Evolutionary conservation across 108 stramenopile species (phyloP), one percentile per base, ranked within the genome.

Genomic region (Cyclostephanos tholiformis): DNA sequence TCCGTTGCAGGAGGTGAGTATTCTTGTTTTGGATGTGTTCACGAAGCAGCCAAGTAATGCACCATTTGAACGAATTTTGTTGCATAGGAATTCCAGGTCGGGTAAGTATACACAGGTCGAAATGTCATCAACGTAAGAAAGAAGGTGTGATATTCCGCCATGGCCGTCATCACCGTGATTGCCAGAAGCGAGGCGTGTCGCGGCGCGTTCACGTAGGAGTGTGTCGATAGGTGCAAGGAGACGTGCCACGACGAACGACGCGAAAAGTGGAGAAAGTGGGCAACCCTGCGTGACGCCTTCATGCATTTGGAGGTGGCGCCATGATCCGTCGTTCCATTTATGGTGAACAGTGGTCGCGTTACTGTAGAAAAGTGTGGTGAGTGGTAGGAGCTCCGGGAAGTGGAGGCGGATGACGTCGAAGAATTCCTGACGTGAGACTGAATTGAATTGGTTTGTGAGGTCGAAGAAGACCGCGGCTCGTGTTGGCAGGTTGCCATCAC

Each of bases 231-330:
- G 43, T 22, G n/a, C 6, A 4, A 74, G 73, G 51, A 74, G 43
- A 16, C 51, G 26, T 53, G 52, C 16, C 0, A 74, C 44, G 0
- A 74, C 64, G 6, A 74, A 13, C 2, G 63, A 35, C 13, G 64
- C 65, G 17, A 74, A 66, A 6, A 74, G 13, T 5, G 64, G 64
- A 12, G 73, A 74, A 6, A 65, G 12, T 22, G 73, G 73, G 53
- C 73, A 74, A 0, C 73, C 73, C 30, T 74, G 73, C 1, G 63
- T 61, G 36, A 74, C 65, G n/a, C 73, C 73, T 29, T 74, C 73
- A 6, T 55, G 11, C 35, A 74, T 64, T 3, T 46, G 22, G 29
- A 57, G 35, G 0, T 20, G 17, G 23, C 26, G 20, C 63, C 64
- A 56, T 6, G 59, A 25, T 0, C 58, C 44, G 23, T 72, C 25